Evolutionary conservation across 768 basidiomycete species (phyloP), one percentile per base, ranked within the genome.

Genomic region (Boletales sp.): DNA sequence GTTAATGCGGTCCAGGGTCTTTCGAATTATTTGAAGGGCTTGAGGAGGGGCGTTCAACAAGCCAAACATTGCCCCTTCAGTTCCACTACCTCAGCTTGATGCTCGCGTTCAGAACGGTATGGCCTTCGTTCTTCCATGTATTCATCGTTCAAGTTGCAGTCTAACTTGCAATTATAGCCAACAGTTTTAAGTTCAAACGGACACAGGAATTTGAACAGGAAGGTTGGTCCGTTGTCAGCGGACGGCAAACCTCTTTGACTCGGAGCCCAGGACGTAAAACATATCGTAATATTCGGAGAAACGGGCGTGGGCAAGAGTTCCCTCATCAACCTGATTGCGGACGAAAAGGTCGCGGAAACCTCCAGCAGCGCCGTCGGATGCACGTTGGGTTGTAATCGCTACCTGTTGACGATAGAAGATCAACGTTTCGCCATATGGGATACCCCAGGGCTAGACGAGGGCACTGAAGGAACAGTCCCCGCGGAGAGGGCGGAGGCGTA

Each of bases 361-460:
- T 63, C 61, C 4, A 66, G 55, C 48, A 57, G 52, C 18, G 55
- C 57, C 10, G 48, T 46, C 17, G 64, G 61, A 27, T 60, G 63
- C 43, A 63, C 61, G 10, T 39, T 56, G 3, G 40, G 21, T 14
- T 51, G 45, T 37, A 31, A 44, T 10, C 37, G 43, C 15, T 39
- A 57, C 46, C 10, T 13, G 19, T n/a, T 66, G 41, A 48, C 31
- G 17, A 32, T 60, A 17, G 43, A 15, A 12, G 41, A 29, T 5
- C 58, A 53, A 34, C 43, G 36, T 31, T 61, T 46, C 44, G 53
- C 53, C 14, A 29, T 63, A 24, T 66, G 61, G 61, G 61, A 62
- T 18, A 62, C 61, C 11, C 51, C 64, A 27, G 61, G 63, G 18
- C 50, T 71, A 17, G 54, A 60, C 21, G 62, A 63, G 30, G 59